Evolutionary conservation across 2,329 filamentous ascomycete species (phyloP), one percentile per base, ranked within the genome.

Genomic region (Arthrinium puccinioides): DNA sequence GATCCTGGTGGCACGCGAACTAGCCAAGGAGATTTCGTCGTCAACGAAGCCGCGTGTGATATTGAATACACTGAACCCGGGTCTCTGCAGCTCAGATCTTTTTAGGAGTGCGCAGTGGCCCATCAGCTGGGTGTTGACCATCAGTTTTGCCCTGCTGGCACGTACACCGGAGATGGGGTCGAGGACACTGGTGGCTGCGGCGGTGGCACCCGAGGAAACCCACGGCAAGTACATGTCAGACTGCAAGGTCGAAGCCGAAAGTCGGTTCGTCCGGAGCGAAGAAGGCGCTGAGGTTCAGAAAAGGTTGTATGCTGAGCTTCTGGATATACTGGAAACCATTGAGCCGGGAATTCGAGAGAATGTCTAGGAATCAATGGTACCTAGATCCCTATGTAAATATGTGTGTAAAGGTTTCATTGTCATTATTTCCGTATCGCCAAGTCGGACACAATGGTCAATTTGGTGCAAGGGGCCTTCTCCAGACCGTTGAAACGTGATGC

Each of bases 141-240:
- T 45, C 5, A 31, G 37, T n/a, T 18, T 46, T 23, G 21, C 42
- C 13, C 4, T 60, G 6, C 9, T 66, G n/a, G 62, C 50, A 21
- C 57, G 65, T 15, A 54, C 54, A 3, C 35, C 58, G 11, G 64
- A 67, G 41, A 51, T 61, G 32, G 66, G 64, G 9, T 57, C 61
- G 14, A 59, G 65, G 10, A 61, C 56, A 3, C 44, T 69, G 6
- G 45, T 67, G 30, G 44, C 54, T 7, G 64, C 59, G 4, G 63
- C 62, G 0, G 50, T 58, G 23, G 57, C 56, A 6, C 59, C 54
- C 1, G 50, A 55, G 6, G 59, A 62, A 24, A 57, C 56, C 1
- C 64, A 70, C 36, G 67, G 67, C 4, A 46, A 52, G 24, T 69
- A 62, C 43, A 54, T 70, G 43, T 54, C 55, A 28, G 50, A 62